Percentiles rank a stretch among this genome's conserved stretches.
phyloP scores from a whole-genome alignment of 371 early-diverging fungal species.

The Sporodiniella umbellata region DNA sequence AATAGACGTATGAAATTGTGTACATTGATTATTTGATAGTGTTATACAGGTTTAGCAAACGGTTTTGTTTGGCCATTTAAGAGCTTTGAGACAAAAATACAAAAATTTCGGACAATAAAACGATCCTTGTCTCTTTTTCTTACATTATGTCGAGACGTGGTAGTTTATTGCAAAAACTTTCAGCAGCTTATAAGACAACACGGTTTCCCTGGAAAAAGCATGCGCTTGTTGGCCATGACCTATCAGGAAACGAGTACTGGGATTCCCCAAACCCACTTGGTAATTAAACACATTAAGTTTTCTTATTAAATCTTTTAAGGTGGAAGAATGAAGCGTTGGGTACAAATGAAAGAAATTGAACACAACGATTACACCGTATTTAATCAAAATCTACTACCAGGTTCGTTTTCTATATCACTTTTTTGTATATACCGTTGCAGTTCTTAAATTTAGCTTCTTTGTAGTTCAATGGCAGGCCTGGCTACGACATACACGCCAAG shows the following conservation, averaged over 20 bases:
- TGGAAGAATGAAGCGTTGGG: conserved; percentile 48
- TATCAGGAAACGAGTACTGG: conserved; percentile 70
- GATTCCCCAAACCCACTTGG: conserved; percentile 63
- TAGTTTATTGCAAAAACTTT: conserved; percentile 20
- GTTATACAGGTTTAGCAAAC: no score
- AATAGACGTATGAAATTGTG: no score
- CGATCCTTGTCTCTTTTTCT: background rate
- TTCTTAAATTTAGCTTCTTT: no score
- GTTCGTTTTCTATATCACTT: no score
- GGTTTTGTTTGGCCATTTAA: no score
- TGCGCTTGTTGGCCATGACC: conserved; percentile 58
- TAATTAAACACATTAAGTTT: conserved; percentile 29
- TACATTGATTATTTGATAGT: no score
- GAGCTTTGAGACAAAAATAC: background rate
- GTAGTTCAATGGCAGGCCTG: conserved; percentile 74
- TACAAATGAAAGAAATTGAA: conserved; percentile 32
- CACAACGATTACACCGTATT: conserved; percentile 34
- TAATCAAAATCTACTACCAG: conserved; percentile 51
- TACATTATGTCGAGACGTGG: conserved; percentile 16
- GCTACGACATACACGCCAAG: conserved; percentile 64
- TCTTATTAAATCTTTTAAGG: conserved; percentile 32
- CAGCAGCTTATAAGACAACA: conserved; percentile 27
- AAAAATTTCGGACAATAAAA: background rate
- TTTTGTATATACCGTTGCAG: no score
- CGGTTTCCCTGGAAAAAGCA: conserved; percentile 57